Percentiles rank a stretch among this genome's conserved stretches.
These are phyloP conservation scores for Dichomitus squalens DNA, from an alignment of 1,284 basidiomycete species.

Conservation along the genomic window DNA sequence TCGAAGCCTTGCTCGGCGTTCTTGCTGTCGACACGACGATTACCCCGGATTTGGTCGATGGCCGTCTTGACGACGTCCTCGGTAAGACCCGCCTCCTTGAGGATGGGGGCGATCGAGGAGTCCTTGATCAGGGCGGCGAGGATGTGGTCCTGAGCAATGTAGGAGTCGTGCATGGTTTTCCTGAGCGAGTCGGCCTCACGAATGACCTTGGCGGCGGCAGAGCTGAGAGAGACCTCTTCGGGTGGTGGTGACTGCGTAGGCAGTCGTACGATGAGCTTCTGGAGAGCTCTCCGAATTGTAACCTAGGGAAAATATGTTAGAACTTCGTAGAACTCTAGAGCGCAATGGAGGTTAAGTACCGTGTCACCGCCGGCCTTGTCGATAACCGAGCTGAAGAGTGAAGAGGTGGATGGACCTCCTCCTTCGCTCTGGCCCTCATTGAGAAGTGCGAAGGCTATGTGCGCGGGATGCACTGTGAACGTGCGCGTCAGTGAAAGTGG, in stretches of 20 bases:
- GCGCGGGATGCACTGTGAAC: constrained; percentile 66
- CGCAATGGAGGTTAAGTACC: constrained; percentile 42
- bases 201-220: constrained; percentile 67
- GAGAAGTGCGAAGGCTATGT: constrained; percentile 77
- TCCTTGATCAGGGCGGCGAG: constrained; percentile 79
- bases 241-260: constrained; percentile 87
- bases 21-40: constrained; percentile 79
- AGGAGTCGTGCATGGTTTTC: constrained; percentile 91
- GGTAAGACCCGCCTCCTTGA: constrained; percentile 79
- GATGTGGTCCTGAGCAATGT: constrained; percentile 88
- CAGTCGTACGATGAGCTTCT: constrained; percentile 73
- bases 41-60: constrained; percentile 80
- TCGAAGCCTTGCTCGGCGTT: constrained; percentile 89
- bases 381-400: constrained; percentile 77
- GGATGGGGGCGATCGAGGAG: constrained; percentile 57
- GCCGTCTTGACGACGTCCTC: constrained; percentile 79
- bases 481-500: constrained; percentile 3
- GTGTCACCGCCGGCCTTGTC: constrained; percentile 79
- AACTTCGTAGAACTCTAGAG: constrained; percentile 7
- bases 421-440: constrained; percentile 54
- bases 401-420: constrained; percentile 34
- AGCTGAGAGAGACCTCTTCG: constrained; percentile 72
- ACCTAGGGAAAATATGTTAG: constrained; percentile 39
- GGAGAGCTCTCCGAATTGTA: constrained; percentile 60
- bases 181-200: constrained; percentile 81